These are phyloP conservation scores for Solanum hybrid DNA, from an alignment of 305 asterid species.

Conservation along the genomic window DNA sequence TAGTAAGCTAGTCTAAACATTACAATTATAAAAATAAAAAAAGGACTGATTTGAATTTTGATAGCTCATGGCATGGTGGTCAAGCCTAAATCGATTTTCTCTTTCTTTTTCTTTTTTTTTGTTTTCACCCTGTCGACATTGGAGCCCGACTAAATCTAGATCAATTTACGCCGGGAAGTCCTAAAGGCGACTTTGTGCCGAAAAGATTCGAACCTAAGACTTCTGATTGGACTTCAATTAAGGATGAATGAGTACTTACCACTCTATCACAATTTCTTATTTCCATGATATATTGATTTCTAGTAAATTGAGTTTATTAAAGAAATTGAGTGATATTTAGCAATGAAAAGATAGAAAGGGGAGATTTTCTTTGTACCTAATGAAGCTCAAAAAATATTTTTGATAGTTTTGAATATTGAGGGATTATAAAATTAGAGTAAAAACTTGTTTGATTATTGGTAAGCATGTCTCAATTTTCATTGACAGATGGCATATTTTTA, in stretches of 20 bases:
- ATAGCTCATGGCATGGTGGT: too few species aligned
- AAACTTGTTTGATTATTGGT: background rate
- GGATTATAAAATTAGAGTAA: background rate
- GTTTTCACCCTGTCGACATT: too few species aligned
- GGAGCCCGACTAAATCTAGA: fast-evolving
- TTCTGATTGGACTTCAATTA: too few species aligned
- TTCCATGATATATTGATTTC: background rate
- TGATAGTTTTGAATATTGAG: background rate
- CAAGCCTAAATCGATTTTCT: too few species aligned
- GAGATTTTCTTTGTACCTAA: background rate
- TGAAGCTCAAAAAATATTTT: background rate
- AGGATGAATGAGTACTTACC: too few species aligned
- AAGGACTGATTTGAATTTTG: background rate
- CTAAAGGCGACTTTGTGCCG: background rate
- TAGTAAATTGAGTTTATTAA: background rate
- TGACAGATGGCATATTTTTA: background rate
- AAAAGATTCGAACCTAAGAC: too few species aligned
- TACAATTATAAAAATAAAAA: background rate
- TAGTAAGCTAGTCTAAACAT: background rate
- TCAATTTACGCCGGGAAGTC: too few species aligned
- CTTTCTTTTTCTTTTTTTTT: too few species aligned
- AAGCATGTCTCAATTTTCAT: background rate
- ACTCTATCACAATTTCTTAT: too few species aligned
- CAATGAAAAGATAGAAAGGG: background rate
- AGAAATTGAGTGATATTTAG: background rate